Evolutionary conservation across 169 alveolate genomes (phyloP).

Genomic region (Neospora caninum): DNA sequence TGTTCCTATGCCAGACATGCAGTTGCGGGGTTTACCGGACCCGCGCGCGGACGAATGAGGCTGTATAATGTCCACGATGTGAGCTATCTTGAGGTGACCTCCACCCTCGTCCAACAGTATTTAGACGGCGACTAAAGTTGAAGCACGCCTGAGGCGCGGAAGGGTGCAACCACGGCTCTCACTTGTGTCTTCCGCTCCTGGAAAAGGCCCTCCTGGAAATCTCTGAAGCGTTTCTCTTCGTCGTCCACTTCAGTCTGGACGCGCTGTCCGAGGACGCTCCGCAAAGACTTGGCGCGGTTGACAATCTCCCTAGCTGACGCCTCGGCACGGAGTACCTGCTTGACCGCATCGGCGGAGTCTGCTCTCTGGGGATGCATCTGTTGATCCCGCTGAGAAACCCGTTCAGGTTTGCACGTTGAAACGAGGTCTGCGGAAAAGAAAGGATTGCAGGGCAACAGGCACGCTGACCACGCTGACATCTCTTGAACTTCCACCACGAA

Average conservation of each 20-base stretch:
- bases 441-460: no score
- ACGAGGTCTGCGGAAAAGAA: neutral
- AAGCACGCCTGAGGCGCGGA: no score
- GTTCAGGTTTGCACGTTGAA: neutral
- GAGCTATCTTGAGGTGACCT: no score
- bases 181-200: neutral
- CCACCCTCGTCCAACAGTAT: no score
- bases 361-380: neutral
- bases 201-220: neutral
- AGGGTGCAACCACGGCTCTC: neutral
- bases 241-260: neutral
- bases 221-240: slow-evolving; percentile 16
- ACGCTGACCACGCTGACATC: no score
- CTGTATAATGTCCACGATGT: no score
- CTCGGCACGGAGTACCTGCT: neutral
- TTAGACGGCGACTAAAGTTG: no score
- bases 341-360: neutral
- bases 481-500: no score
- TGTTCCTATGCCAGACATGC: no score
- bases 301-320: neutral
- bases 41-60: no score
- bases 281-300: neutral
- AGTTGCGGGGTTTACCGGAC: no score
- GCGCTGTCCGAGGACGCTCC: neutral
- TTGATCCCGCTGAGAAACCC: neutral